phyloP scores from a whole-genome alignment of 495 filamentous ascomycete genomes.

The Hypoxylon crocopeplum region DNA sequence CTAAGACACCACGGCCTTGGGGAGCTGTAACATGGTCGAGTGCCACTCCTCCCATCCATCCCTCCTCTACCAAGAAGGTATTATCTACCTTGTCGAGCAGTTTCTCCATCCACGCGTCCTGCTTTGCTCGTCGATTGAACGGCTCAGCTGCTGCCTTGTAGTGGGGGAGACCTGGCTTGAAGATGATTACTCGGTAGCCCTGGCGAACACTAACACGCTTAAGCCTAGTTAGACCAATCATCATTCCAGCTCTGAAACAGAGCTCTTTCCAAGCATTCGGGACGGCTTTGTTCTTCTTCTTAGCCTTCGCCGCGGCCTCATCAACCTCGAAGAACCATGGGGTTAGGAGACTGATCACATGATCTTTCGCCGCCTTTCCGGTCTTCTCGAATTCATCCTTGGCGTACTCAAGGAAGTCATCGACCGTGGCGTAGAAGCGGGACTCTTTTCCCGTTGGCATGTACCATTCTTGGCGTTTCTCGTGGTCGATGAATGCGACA shows the following conservation, averaged over 20 bases:
- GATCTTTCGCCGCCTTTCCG: neutral
- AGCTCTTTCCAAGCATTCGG: conserved; percentile 6
- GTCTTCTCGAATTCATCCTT: conserved; percentile 1
- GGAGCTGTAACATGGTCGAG: neutral
- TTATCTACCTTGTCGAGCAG: neutral
- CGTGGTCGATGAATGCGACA: conserved; percentile 21
- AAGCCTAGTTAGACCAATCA: conserved; percentile 2
- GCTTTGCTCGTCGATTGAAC: neutral
- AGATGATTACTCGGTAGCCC: conserved; percentile 3
- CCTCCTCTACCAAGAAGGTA: neutral
- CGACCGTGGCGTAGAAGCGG: conserved; percentile 23
- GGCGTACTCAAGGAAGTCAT: conserved; percentile 25
- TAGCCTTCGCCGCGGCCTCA: neutral
- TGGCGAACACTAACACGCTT: neutral
- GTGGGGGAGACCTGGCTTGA: conserved; percentile 9
- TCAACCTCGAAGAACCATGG: conserved; percentile 25
- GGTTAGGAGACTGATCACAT: conserved; percentile 28
- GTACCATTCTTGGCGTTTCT: conserved; percentile 22
- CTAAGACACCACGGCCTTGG: neutral
- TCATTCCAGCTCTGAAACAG: conserved; percentile 17
- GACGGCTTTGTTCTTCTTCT: neutral
- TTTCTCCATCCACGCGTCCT: conserved; percentile 11
- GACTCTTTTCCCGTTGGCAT: conserved; percentile 18
- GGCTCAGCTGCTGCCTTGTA: neutral
- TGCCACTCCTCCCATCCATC: conserved; percentile 4